These are phyloP conservation scores for Colletotrichum sp. DNA, from an alignment of 2,329 filamentous ascomycete species.

Conservation along the genomic window DNA sequence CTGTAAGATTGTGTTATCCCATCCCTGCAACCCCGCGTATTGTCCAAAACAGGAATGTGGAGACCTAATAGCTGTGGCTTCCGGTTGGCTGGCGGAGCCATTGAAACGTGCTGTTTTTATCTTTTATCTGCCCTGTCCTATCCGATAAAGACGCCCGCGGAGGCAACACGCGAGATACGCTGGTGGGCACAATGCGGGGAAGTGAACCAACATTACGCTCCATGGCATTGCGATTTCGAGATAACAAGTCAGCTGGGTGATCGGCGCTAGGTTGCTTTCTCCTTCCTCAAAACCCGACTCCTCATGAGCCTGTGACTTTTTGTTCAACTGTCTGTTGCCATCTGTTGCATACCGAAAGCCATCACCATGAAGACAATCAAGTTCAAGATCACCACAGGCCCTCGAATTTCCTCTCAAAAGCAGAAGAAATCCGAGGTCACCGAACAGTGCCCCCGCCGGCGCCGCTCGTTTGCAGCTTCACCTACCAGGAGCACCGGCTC, in stretches of 20 bases:
- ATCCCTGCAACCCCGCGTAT: background rate
- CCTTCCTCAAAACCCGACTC: background rate
- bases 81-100: background rate
- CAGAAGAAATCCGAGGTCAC: rapidly evolving
- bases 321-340: background rate
- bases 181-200: background rate
- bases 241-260: background rate
- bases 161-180: background rate
- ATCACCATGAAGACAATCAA: background rate
- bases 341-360: background rate
- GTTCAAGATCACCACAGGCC: background rate
- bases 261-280: background rate
- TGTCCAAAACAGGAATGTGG: background rate
- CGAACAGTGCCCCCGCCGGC: background rate
- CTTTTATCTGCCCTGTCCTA: background rate
- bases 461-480: background rate
- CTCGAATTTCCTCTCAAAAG: background rate
- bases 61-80: background rate
- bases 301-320: background rate
- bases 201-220: background rate
- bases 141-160: background rate
- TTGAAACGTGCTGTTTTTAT: background rate
- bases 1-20: background rate
- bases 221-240: background rate
- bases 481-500: background rate